Percentiles rank a stretch among this genome's conserved stretches.
These are phyloP conservation scores for Pezicula rhizophila DNA, from an alignment of 2,329 filamentous ascomycete species.

Conservation along the genomic window DNA sequence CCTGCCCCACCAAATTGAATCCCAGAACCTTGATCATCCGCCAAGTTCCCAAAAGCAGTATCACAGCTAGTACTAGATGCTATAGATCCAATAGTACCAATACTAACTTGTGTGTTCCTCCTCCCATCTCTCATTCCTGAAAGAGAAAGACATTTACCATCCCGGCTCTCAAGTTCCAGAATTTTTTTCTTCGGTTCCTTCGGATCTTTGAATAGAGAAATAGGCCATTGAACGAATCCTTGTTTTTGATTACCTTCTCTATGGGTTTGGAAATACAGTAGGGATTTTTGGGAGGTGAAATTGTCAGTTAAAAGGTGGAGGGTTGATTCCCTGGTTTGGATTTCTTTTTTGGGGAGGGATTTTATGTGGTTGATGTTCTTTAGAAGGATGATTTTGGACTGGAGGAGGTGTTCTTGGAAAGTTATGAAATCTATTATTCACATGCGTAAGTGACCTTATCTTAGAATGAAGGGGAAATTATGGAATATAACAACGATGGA, in stretches of 20 bases:
- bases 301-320: slow-evolving; percentile 16
- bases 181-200: slow-evolving; percentile 9
- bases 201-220: slow-evolving; percentile 11
- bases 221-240: slow-evolving; percentile 17
- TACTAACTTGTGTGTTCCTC: slow-evolving; percentile 11
- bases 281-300: slow-evolving; percentile 5
- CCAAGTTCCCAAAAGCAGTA: too few relatives aligned
- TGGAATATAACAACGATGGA: too few relatives aligned
- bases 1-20: neutral
- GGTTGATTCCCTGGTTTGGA: slow-evolving; percentile 9
- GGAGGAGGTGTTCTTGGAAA: slow-evolving; percentile 12
- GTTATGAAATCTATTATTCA: slow-evolving; percentile 10
- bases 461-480: neutral
- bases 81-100: slow-evolving; percentile 11
- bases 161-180: slow-evolving; percentile 8
- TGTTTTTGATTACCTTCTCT: slow-evolving; percentile 3
- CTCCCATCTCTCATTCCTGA: slow-evolving; percentile 2
- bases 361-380: too few relatives aligned
- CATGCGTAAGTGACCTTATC: too few relatives aligned
- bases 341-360: slow-evolving; percentile 2
- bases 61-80: slow-evolving; percentile 4
- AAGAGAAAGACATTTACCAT: slow-evolving; percentile 8
- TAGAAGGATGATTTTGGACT: too few relatives aligned
- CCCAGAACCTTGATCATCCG: too few relatives aligned
- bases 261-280: slow-evolving; percentile 16